Base-by-base conservation (phyloP, 768 basidiomycete species). In the Mycena haematopus region DNA sequence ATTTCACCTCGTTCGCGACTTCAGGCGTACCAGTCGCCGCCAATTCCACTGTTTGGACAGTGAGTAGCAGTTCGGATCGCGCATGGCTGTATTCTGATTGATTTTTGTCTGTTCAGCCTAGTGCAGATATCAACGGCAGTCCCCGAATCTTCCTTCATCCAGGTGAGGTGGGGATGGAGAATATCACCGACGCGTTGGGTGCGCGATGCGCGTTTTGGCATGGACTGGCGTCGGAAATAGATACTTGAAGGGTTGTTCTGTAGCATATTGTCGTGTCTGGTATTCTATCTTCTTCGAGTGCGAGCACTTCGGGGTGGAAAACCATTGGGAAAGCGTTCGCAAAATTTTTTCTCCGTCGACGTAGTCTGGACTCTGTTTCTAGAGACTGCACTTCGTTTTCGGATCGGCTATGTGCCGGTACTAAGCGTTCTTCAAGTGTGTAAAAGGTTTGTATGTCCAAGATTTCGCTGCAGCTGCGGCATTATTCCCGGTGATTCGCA, bases 1-100 rank as follows among this genome's bases (percentile, higher is more conserved):
- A 70, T 59, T 81, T 72, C 70, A 78, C 77, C 0, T 78, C 76
- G 2, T 80, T 81, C 51, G 79, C 75, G 21, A 74, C 74, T 1
- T 69, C 66, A 15, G 74, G 74, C 10, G 65, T 59, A 13, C 80
- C 79, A 2, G 66, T 65, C 3, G 70, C 75, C 11, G 56, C 45
- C 8, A 67, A 62, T 27, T 62, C 60, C 47, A 22, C 67, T 8
- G 50, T 55, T 2, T 78, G 78, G 78, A 54, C 63, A 51, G 78
- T 78, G 51, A 40, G 71, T 42, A 31, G 19, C 29, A 8, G 7
- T 38, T 19, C 24, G 21, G 11, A 4, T 29, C n/a, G 64, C 15
- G 11, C 11, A 2, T 21, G n/a, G 19, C 19, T 22, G 4, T 22
- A 46, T 27, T 27, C 47, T 50, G 29, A 50, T 47, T 5, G 15